phyloP scores from a whole-genome alignment of 192 early-diverging fungal genomes.

The Entomortierella parvispora region DNA sequence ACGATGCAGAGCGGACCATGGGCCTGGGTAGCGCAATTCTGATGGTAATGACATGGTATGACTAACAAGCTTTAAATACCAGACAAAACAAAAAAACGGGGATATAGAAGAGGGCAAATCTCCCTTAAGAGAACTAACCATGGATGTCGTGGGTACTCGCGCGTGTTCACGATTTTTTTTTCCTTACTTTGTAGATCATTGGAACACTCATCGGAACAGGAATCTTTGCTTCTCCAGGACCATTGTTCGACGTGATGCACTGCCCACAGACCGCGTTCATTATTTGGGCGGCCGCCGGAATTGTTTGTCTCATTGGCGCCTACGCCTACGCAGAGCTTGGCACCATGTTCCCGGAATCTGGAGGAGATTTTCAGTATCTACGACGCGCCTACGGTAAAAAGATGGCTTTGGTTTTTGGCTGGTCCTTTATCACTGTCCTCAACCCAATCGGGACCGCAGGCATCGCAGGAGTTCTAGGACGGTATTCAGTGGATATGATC shows the following conservation, averaged over 20 bases:
- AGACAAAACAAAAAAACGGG: too few relatives aligned
- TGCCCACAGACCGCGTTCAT: slow-evolving; percentile 47
- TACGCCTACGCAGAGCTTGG: slow-evolving; percentile 55
- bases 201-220: slow-evolving; percentile 63
- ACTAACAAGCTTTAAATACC: neutral
- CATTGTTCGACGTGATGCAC: slow-evolving; percentile 53
- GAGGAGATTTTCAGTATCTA: slow-evolving; percentile 71
- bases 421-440: slow-evolving; percentile 63
- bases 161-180: neutral
- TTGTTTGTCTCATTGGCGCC: slow-evolving; percentile 43
- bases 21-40: slow-evolving; percentile 50
- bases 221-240: slow-evolving; percentile 73
- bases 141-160: too few relatives aligned
- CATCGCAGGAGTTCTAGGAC: slow-evolving; percentile 49
- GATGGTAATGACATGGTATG: slow-evolving; percentile 55
- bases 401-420: slow-evolving; percentile 64
- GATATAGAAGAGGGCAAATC: too few relatives aligned
- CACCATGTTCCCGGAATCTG: slow-evolving; percentile 51
- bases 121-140: too few relatives aligned
- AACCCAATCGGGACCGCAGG: slow-evolving; percentile 62
- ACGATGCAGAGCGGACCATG: slow-evolving; percentile 34
- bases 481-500: slow-evolving; percentile 43
- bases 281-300: slow-evolving; percentile 48
- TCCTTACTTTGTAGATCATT: slow-evolving; percentile 32
- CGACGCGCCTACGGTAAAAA: slow-evolving; percentile 64